Evolutionary conservation across 768 basidiomycete genomes (phyloP), one percentile per base, ranked within the genome.

Genomic region (Macrolepiota albuminosa): DNA sequence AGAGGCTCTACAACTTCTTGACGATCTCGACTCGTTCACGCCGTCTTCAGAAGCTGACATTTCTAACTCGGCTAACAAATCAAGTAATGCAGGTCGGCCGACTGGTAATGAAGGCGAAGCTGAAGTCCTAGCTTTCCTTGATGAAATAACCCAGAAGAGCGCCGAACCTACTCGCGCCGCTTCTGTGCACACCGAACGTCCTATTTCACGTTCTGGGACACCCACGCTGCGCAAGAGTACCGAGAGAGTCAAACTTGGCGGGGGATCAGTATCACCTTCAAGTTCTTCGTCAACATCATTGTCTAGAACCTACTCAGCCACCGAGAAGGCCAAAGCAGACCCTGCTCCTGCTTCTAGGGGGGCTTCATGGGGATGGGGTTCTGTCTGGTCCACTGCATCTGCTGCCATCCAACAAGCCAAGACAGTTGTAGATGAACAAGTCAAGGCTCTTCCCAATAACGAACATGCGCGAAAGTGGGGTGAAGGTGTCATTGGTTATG

Each of bases 81-180:
- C 65, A 5, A 59, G 67, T n/a, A 56, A 64, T 47, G 59, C 68
- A 40, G 56, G 64, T 39, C 66, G 67, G 52, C n/a, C 61, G 55
- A 56, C 53, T 58, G 45, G 68, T 9, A 67, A 66, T 50, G 83
- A 83, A 62, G 86, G 85, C 36, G 89, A 95, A 59, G 85, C 88
- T 3, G 91, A 93, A 62, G 94, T 91, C 29, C 84, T 95, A 31
- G 94, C 93, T 16, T 96, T 95, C 78, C 84, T 97, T 45, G 92
- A 97, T 71, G 93, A 97, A 74, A 93, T 96, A 64, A 94, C 91
- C 0, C 91, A 92, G 83, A 95, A 93, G 75, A 89, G 87, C 72
- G 81, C 88, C 6, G 91, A 90, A 64, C 88, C 90, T 13, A 84
- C 87, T 21, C 85, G 88, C 31, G 67, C 83, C 29, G 54, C n/a